phyloP scores from a whole-genome alignment of 2,329 filamentous ascomycete genomes.

The Epichloe uncinata region DNA sequence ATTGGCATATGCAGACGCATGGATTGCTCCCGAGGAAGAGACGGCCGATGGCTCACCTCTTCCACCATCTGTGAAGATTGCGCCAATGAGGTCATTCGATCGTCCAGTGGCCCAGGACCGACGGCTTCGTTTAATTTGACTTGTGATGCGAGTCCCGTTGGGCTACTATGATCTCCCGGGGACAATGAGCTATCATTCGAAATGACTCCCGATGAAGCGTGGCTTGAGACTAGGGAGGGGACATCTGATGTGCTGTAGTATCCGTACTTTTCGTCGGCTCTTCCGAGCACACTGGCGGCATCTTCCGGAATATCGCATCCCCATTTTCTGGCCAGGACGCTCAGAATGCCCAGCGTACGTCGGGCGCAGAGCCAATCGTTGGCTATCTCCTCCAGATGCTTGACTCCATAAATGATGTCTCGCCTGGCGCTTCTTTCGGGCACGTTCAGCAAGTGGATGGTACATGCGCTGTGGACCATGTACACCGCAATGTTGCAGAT shows the following conservation, averaged over 20 bases:
- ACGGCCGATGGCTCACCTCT: background rate
- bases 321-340: constrained; percentile 79
- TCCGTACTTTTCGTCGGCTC: constrained; percentile 70
- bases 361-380: constrained; percentile 89
- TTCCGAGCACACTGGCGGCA: constrained; percentile 58
- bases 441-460: constrained; percentile 84
- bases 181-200: constrained; percentile 14
- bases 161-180: constrained; percentile 19
- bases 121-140: constrained; percentile 11
- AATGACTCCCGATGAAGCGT: constrained; percentile 15
- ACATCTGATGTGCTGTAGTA: constrained; percentile 51
- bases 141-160: constrained; percentile 21
- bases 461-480: constrained; percentile 87
- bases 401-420: constrained; percentile 82
- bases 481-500: constrained; percentile 97
- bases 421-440: constrained; percentile 77
- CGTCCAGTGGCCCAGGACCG: constrained; percentile 3
- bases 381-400: constrained; percentile 87
- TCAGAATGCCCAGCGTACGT: constrained; percentile 72
- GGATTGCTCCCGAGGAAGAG: background rate
- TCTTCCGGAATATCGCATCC: constrained; percentile 76
- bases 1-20: constrained; percentile 8
- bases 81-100: constrained; percentile 7
- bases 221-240: constrained; percentile 35
- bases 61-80: constrained; percentile 4